These are phyloP conservation scores for Pachyrhizus erosus DNA, from an alignment of 306 rosid species.

Conservation along the genomic window DNA sequence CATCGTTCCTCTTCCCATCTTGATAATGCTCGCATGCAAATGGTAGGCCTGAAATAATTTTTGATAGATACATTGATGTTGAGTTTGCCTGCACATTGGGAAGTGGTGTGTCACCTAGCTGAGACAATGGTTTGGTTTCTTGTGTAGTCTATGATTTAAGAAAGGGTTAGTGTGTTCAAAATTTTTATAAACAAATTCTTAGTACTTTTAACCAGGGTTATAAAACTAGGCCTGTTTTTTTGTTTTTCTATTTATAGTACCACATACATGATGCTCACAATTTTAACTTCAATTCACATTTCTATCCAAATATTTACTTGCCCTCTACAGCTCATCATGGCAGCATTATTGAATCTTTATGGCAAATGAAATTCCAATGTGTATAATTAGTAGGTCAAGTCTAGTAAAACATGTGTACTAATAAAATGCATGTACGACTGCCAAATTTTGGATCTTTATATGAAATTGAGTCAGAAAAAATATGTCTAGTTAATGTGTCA, in stretches of 20 bases:
- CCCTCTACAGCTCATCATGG: neutral
- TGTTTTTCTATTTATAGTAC: neutral
- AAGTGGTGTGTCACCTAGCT: neutral
- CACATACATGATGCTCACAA: neutral
- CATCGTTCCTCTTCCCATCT: constrained; percentile 12
- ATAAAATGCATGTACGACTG: constrained; percentile 17
- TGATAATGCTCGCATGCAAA: constrained; percentile 24
- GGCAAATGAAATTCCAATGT: neutral
- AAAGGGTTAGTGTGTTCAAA: neutral
- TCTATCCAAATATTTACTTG: neutral
- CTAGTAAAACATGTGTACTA: neutral
- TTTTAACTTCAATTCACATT: neutral
- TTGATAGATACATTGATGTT: constrained; percentile 31
- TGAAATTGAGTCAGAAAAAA: constrained; percentile 1
- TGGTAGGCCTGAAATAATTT: constrained; percentile 35
- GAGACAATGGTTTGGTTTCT: constrained; percentile 9
- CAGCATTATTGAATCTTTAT: neutral
- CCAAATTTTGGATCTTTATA: constrained; percentile 32
- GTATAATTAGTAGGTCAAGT: neutral
- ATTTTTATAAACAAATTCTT: neutral
- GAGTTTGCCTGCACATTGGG: neutral
- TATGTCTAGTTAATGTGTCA: neutral
- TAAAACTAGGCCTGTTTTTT: neutral
- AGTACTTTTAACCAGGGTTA: neutral
- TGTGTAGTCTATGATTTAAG: neutral